Evolutionary conservation across 225 moss, liverwort and hornwort species (phyloP).

Genomic region (Physcomitrellopsis africana): DNA sequence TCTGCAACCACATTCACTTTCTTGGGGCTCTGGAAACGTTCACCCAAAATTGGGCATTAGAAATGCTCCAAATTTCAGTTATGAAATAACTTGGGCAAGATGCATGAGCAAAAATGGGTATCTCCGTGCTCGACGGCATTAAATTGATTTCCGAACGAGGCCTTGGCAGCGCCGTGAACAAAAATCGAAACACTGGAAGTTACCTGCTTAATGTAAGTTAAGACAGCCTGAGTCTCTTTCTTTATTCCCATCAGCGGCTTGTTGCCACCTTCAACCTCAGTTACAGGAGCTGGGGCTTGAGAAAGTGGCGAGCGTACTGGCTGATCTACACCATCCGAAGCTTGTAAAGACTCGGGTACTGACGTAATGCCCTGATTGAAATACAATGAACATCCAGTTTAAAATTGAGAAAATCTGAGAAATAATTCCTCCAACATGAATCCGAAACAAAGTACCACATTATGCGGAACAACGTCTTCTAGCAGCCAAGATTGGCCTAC

Average conservation of each 20-base stretch:
- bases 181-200: background rate
- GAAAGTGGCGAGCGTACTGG: slow-evolving; percentile 86
- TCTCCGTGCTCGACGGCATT: too few relatives aligned
- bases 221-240: slow-evolving; percentile 77
- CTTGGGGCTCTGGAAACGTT: slow-evolving; percentile 67
- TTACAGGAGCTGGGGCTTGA: slow-evolving; percentile 81
- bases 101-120: too few relatives aligned
- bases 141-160: too few relatives aligned
- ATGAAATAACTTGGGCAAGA: background rate
- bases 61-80: background rate
- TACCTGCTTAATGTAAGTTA: slow-evolving; percentile 82
- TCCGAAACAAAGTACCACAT: background rate
- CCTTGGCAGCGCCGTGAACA: background rate
- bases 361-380: slow-evolving; percentile 45
- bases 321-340: slow-evolving; percentile 51
- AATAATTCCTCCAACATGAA: background rate
- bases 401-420: background rate
- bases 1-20: slow-evolving; percentile 96
- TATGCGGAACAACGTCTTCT: background rate
- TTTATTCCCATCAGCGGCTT: slow-evolving; percentile 55
- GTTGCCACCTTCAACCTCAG: slow-evolving; percentile 41
- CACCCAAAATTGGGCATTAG: slow-evolving; percentile 20
- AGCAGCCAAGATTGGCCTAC: background rate
- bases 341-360: slow-evolving; percentile 34
- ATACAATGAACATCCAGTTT: background rate